A percentile compares a stretch with the other conserved stretches of the same genome.
These are phyloP conservation scores for Amoebophrya sp. DNA, from an alignment of 169 alveolate species.

Conservation along the genomic window DNA sequence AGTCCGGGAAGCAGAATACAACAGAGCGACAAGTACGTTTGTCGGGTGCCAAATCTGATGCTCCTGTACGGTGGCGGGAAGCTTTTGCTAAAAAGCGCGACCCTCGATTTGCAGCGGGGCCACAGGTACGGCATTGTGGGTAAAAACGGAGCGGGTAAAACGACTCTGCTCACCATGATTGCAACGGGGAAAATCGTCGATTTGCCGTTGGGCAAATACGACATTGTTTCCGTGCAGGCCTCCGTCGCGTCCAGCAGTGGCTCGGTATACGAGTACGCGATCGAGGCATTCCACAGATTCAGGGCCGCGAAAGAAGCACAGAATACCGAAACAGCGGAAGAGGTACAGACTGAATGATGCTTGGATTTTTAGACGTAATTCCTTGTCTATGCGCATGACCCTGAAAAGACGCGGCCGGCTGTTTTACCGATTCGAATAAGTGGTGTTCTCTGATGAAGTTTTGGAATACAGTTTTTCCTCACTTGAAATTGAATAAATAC, in stretches of 20 bases:
- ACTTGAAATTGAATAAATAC: no score
- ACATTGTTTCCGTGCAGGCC: background rate
- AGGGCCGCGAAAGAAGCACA: background rate
- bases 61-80: background rate
- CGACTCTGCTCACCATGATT: slow-evolving; percentile 65
- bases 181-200: background rate
- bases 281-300: background rate
- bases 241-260: background rate
- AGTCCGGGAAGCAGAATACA: no score
- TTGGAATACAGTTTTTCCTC: no score
- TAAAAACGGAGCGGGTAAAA: slow-evolving; percentile 78
- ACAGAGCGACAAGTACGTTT: background rate
- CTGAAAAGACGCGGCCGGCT: no score
- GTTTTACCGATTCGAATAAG: no score
- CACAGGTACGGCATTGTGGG: slow-evolving; percentile 29
- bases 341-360: no score
- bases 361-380: no score
- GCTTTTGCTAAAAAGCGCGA: background rate
- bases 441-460: no score
- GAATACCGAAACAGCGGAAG: no score
- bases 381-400: no score
- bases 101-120: background rate
- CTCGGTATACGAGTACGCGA: background rate
- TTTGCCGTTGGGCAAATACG: background rate
- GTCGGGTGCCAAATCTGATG: background rate